A percentile compares a stretch with the other conserved stretches of the same genome.
Evolutionary conservation across 495 filamentous ascomycete species (phyloP).

Genomic region (Parmelia sp.): DNA sequence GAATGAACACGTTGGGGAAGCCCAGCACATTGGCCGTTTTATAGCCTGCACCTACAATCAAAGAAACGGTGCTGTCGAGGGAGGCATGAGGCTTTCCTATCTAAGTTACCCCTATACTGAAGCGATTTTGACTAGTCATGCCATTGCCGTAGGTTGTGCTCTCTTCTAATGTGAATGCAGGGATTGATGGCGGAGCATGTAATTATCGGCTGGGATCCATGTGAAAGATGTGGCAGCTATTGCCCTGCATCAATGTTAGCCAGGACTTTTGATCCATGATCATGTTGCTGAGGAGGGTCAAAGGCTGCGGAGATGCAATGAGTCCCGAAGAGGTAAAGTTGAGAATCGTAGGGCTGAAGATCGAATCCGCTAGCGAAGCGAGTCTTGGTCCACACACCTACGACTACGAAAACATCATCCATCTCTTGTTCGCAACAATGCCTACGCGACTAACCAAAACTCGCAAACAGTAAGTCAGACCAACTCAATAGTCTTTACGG

Average conservation of each 20-base stretch:
- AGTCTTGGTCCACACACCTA: constrained; percentile 18
- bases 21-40: constrained; percentile 31
- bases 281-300: background rate
- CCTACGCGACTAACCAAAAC: constrained; percentile 78
- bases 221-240: background rate
- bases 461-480: constrained; percentile 66
- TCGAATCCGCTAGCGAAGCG: constrained; percentile 8
- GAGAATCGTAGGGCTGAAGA: background rate
- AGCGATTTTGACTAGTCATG: constrained; percentile 14
- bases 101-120: constrained; percentile 27
- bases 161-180: background rate
- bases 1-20: constrained; percentile 39
- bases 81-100: constrained; percentile 32
- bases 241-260: background rate
- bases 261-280: background rate
- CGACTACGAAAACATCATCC: background rate
- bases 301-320: background rate
- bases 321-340: background rate
- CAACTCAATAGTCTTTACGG: constrained; percentile 18
- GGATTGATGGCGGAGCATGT: background rate
- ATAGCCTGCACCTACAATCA: constrained; percentile 31
- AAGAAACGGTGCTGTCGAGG: constrained; percentile 29
- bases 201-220: background rate
- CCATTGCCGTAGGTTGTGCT: background rate
- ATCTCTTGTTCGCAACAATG: constrained; percentile 44